Base-by-base conservation (phyloP, 2,329 filamentous ascomycete genomes). In the Ophiostoma pallidulum region DNA sequence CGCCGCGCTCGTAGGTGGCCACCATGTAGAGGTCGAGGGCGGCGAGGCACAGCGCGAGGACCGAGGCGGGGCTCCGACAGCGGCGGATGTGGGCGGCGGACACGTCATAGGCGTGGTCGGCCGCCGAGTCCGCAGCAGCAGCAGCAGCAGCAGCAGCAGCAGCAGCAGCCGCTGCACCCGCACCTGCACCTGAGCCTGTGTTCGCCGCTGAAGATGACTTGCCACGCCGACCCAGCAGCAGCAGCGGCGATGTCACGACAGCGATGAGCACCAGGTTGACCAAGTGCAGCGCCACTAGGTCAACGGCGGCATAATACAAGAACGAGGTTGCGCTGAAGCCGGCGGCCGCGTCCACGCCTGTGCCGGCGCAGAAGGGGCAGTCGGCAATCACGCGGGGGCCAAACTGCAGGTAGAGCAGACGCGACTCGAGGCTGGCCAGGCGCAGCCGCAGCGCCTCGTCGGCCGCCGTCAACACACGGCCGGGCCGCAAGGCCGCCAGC, bases 321-420 rank as follows among this genome's bases (percentile, higher is more conserved):
- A 89, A 96, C 36, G 76, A 78, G 32, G 69, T 70, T 5, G 79
- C 74, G 41, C 85, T 79, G 50, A 86, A 81, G n/a, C 78, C 67
- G 43, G 69, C 72, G 33, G 19, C 19, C n/a, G 38, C 42, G 40
- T 49, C 52, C 22, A 32, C 39, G 33, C 48, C 48, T 2, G 45
- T 43, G 36, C 47, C 50, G 74, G 24, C 45, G 74, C 90, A 96
- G 68, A 94, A 95, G n/a, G 78, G 75, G 63, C 90, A 97, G 50
- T 79, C 72, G 19, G 81, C 71, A 32, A 97, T 63, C 8, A 82
- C 78, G 29, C 77, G 72, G 0, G 89, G 86, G 3, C 92, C 92
- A 65, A 80, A 94, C 50, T 84, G 80, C 45, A 94, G 73, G 67
- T 96, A 97, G 8, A 94, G 71, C 50, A 92, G 75, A 46, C 86